These are phyloP conservation scores for Phyllostachys edulis DNA, from an alignment of 176 grass and related monocot genomes.

Conservation along the genomic window DNA sequence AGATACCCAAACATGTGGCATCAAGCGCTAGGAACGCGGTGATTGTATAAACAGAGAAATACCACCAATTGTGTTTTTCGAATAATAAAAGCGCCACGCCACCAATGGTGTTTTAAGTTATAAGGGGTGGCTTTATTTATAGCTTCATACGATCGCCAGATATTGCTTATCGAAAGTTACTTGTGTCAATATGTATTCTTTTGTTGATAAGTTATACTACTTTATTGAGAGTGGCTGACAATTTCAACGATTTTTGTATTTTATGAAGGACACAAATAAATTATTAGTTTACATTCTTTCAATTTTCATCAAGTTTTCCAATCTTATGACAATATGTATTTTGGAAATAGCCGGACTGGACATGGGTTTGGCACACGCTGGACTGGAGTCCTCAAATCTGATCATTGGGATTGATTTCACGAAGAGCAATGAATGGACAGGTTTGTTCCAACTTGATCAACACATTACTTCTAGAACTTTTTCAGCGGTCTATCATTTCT, in stretches of 20 bases:
- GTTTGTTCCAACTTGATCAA: constrained; percentile 17
- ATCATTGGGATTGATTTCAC: constrained; percentile 91
- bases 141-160: constrained; percentile 40
- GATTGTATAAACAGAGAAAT: constrained; percentile 42
- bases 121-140: constrained; percentile 28
- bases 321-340: background rate
- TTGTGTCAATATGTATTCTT: constrained; percentile 57
- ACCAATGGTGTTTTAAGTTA: constrained; percentile 29
- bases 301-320: background rate
- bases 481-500: background rate
- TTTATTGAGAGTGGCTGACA: constrained; percentile 42
- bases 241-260: constrained; percentile 49
- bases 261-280: constrained; percentile 28
- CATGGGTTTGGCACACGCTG: constrained; percentile 67
- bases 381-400: constrained; percentile 75
- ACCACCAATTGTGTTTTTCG: constrained; percentile 21
- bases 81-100: constrained; percentile 17
- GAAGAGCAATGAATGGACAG: constrained; percentile 84
- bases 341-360: too few species aligned
- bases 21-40: constrained; percentile 68
- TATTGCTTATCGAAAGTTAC: constrained; percentile 45
- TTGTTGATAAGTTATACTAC: constrained; percentile 64
- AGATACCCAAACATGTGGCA: constrained; percentile 74
- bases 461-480: background rate
- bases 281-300: constrained; percentile 43